phyloP scores from a whole-genome alignment of 78 protist species.

The Dictyostelium firmibasis region DNA sequence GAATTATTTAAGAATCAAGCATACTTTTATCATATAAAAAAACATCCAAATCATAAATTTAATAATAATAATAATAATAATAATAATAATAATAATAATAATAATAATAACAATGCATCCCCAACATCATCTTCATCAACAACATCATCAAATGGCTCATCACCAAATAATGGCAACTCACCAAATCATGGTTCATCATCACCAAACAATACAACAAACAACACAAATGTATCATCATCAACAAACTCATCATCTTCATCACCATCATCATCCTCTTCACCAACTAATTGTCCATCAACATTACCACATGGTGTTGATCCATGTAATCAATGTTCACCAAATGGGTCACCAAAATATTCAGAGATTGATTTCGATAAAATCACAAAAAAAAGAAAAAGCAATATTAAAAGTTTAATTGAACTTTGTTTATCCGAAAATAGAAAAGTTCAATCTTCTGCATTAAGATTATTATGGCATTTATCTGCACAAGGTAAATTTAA shows the following conservation, averaged over 20 bases:
- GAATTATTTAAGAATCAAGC: constrained; percentile 67
- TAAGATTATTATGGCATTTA: constrained; percentile 73
- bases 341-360: constrained; percentile 48
- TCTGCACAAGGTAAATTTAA: constrained; percentile 64
- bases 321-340: constrained; percentile 50
- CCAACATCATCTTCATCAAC: constrained; percentile 3
- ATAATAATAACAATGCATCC: neutral
- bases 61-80: neutral
- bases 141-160: neutral
- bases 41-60: constrained; percentile 54
- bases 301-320: neutral
- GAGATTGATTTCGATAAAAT: constrained; percentile 60
- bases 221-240: neutral
- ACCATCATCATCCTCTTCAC: constrained; percentile 16
- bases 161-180: neutral
- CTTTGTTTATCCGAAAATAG: constrained; percentile 60
- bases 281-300: neutral
- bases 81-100: neutral
- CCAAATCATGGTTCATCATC: constrained; percentile 38
- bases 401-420: constrained; percentile 46
- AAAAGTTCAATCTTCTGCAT: constrained; percentile 62
- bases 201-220: neutral
- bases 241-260: neutral
- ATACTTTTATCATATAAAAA: constrained; percentile 58
- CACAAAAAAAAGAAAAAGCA: constrained; percentile 51